These are phyloP conservation scores for Aurifilum marmelostoma DNA, from an alignment of 2,329 filamentous ascomycete genomes.

Conservation along the genomic window DNA sequence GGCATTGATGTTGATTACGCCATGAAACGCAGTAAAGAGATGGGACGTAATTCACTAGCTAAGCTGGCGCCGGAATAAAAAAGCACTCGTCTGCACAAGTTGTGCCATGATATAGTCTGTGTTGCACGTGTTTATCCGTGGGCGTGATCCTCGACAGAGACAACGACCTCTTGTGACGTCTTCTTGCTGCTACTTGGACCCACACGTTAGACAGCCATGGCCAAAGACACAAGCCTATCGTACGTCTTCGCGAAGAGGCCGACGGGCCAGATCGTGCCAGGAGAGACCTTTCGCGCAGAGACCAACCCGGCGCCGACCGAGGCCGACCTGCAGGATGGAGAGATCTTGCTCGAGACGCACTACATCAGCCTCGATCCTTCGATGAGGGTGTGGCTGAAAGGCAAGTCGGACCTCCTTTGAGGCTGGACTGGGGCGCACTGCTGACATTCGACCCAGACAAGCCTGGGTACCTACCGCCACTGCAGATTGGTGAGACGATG, in stretches of 20 bases:
- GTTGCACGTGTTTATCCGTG: background rate
- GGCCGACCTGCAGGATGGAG: constrained; percentile 52
- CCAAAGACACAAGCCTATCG: constrained; percentile 22
- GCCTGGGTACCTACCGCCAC: constrained; percentile 60
- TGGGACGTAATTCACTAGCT: background rate
- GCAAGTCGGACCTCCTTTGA: constrained; percentile 28
- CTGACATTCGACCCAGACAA: constrained; percentile 19
- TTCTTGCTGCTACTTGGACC: background rate
- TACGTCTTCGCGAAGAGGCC: constrained; percentile 66
- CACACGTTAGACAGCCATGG: constrained; percentile 13
- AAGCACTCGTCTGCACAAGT: background rate
- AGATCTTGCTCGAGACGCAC: constrained; percentile 53
- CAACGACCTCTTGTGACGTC: background rate
- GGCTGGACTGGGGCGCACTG: background rate
- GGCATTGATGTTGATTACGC: background rate
- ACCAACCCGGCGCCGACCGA: constrained; percentile 54
- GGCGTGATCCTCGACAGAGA: background rate
- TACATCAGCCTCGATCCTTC: constrained; percentile 66
- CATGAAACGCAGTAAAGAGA: background rate
- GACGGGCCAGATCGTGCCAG: constrained; percentile 61
- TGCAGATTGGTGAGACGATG: constrained; percentile 64
- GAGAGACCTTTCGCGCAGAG: constrained; percentile 64
- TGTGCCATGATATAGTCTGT: background rate
- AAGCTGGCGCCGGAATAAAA: background rate
- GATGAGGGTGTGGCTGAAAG: constrained; percentile 66